Percentiles rank a stretch among this genome's conserved stretches.
Conservation (phyloP, 2,329 filamentous ascomycete species). For the Cylindrodendrum hubeiense region DNA sequence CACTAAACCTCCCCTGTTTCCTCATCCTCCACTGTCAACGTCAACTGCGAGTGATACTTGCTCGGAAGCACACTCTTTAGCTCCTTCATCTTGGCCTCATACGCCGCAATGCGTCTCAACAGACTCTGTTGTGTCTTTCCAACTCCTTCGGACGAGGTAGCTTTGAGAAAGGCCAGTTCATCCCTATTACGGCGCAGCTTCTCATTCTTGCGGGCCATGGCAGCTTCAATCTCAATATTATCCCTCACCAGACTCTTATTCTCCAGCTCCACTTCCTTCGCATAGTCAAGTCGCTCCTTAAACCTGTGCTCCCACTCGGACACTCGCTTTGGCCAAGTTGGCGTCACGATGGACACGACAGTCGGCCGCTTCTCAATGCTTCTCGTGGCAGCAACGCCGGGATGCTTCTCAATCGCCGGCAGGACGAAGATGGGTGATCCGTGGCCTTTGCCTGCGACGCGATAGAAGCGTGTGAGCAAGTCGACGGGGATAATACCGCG, state of each 20-base stretch:
- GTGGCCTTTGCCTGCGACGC: conserved; percentile 57
- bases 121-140: conserved; percentile 16
- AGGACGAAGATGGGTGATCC: conserved; percentile 65
- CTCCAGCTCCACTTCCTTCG: conserved; percentile 28
- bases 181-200: conserved; percentile 34
- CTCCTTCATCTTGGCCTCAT: conserved; percentile 30
- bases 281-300: conserved; percentile 38
- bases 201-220: conserved; percentile 34
- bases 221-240: conserved; percentile 33
- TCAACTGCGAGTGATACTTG: conserved; percentile 19
- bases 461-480: conserved; percentile 64
- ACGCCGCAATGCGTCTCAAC: conserved; percentile 7
- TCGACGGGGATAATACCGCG: conserved; percentile 63
- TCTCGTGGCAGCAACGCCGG: conserved; percentile 57
- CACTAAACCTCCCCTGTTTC: background rate
- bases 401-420: conserved; percentile 62
- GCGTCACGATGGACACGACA: conserved; percentile 47
- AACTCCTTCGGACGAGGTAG: background rate
- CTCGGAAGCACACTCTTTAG: conserved; percentile 30
- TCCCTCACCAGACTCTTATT: conserved; percentile 39
- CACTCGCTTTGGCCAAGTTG: conserved; percentile 49
- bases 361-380: conserved; percentile 60
- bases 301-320: conserved; percentile 47
- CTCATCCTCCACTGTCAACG: background rate
- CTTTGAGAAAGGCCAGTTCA: conserved; percentile 38